Conservation (phyloP, 2,329 filamentous ascomycete genomes). For the Biscogniauxia sp. region DNA sequence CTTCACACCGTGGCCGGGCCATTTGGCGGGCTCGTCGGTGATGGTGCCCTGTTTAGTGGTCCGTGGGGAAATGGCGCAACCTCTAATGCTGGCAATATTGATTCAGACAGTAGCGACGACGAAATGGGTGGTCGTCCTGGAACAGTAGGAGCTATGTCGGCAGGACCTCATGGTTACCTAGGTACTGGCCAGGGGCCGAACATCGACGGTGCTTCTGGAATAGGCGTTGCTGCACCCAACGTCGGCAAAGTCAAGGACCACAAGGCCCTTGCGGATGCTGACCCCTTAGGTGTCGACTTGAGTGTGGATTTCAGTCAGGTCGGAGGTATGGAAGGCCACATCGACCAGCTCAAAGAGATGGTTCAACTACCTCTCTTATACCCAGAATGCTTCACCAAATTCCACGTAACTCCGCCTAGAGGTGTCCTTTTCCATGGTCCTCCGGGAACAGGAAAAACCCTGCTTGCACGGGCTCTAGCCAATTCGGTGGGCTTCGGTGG, state of each 20-base stretch:
- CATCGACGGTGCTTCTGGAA: constrained; percentile 39
- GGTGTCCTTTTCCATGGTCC: constrained; percentile 97
- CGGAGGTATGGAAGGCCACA: constrained; percentile 87
- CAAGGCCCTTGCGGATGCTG: constrained; percentile 87
- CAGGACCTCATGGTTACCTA: constrained; percentile 45
- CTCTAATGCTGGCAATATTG: constrained; percentile 64
- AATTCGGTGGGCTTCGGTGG: constrained; percentile 87
- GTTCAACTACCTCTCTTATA: constrained; percentile 91
- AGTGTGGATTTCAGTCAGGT: constrained; percentile 94
- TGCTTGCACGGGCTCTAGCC: constrained; percentile 89
- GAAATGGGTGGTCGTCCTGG: constrained; percentile 68
- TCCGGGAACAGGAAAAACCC: constrained; percentile 94
- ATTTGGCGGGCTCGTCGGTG: constrained; percentile 81
- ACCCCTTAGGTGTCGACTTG: constrained; percentile 89
- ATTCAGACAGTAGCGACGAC: constrained; percentile 96
- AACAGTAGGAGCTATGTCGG: constrained; percentile 56
- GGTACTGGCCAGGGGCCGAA: constrained; percentile 38
- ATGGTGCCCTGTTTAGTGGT: constrained; percentile 68
- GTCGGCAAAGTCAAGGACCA: constrained; percentile 92
- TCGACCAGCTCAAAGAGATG: constrained; percentile 98
- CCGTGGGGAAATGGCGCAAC: constrained; percentile 66
- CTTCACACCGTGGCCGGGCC: constrained; percentile 90
- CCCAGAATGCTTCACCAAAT: constrained; percentile 86
- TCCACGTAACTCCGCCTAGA: constrained; percentile 89
- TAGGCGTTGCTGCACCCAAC: constrained; percentile 61